Conservation (phyloP, 2,329 filamentous ascomycete species). For the Phaeophleospora eucalypticola region DNA sequence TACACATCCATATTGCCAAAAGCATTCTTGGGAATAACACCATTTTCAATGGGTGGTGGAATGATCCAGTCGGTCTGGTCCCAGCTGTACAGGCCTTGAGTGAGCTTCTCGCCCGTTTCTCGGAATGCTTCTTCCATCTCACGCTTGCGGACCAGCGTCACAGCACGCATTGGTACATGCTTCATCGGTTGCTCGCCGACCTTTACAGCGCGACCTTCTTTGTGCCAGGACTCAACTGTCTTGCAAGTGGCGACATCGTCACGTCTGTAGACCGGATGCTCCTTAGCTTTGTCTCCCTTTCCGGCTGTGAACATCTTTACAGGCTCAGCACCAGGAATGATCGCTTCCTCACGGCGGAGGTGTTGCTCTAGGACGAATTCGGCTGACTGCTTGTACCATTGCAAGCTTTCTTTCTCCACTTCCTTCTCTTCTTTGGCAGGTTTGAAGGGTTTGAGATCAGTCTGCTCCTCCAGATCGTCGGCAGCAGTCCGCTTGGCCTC, state of each 20-base stretch:
- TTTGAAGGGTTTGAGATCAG: slow-evolving; percentile 69
- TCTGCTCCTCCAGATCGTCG: slow-evolving; percentile 75
- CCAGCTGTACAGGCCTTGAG: slow-evolving; percentile 78
- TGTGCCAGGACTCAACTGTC: slow-evolving; percentile 95
- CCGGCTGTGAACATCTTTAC: slow-evolving; percentile 71
- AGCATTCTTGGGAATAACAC: slow-evolving; percentile 85
- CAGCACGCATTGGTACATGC: slow-evolving; percentile 81
- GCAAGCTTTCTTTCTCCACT: slow-evolving; percentile 57
- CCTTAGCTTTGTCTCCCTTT: slow-evolving; percentile 68
- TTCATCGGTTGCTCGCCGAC: slow-evolving; percentile 73
- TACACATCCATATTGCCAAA: slow-evolving; percentile 98
- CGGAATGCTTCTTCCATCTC: slow-evolving; percentile 84
- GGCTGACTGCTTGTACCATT: slow-evolving; percentile 80
- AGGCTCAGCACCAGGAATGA: slow-evolving; percentile 63
- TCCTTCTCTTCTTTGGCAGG: slow-evolving; percentile 53
- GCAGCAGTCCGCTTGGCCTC: slow-evolving; percentile 57
- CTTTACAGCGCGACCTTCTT: slow-evolving; percentile 77
- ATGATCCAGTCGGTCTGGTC: slow-evolving; percentile 96
- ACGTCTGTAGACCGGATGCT: slow-evolving; percentile 76
- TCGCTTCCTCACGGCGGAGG: slow-evolving; percentile 84
- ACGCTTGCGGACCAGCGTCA: slow-evolving; percentile 79
- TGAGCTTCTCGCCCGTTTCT: slow-evolving; percentile 72
- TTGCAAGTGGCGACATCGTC: slow-evolving; percentile 80
- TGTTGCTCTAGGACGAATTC: slow-evolving; percentile 85
- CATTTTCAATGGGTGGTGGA: slow-evolving; percentile 73